phyloP scores from a whole-genome alignment of 768 basidiomycete species.

The Boletus insuetus region DNA sequence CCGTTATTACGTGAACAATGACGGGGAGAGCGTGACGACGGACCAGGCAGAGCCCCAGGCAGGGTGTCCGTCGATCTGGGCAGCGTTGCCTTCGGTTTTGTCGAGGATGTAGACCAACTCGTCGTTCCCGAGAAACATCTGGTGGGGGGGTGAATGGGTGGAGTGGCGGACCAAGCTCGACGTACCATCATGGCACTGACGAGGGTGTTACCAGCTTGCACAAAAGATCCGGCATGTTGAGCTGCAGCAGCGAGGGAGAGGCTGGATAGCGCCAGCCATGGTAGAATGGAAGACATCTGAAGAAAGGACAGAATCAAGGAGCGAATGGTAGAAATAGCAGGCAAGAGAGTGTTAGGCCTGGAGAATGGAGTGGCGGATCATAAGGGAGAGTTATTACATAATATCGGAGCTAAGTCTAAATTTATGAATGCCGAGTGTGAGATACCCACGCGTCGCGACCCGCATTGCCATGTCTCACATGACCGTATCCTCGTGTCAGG shows the following conservation, averaged over 20 bases:
- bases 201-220: conserved; percentile 31
- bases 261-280: conserved; percentile 8
- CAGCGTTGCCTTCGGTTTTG: conserved; percentile 78
- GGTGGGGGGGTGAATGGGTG: neutral
- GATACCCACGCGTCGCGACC: too few species aligned
- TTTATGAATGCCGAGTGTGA: too few species aligned
- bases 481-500: too few species aligned
- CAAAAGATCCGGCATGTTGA: conserved; percentile 17
- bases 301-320: conserved; percentile 3
- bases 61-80: conserved; percentile 63
- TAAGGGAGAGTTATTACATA: neutral
- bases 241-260: conserved; percentile 7
- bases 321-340: neutral
- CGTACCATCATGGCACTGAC: conserved; percentile 55
- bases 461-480: too few species aligned
- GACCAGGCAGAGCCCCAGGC: conserved; percentile 73
- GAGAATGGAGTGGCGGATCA: neutral
- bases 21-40: neutral
- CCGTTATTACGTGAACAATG: neutral
- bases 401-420: too few species aligned
- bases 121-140: conserved; percentile 79
- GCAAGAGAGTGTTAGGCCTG: too few species aligned
- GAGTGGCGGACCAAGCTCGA: neutral
- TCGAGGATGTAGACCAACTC: conserved; percentile 87
- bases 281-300: conserved; percentile 4